Evolutionary conservation across 805 yeast species (phyloP), one percentile per base, ranked within the genome.

Genomic region (Candida xyloterini): DNA sequence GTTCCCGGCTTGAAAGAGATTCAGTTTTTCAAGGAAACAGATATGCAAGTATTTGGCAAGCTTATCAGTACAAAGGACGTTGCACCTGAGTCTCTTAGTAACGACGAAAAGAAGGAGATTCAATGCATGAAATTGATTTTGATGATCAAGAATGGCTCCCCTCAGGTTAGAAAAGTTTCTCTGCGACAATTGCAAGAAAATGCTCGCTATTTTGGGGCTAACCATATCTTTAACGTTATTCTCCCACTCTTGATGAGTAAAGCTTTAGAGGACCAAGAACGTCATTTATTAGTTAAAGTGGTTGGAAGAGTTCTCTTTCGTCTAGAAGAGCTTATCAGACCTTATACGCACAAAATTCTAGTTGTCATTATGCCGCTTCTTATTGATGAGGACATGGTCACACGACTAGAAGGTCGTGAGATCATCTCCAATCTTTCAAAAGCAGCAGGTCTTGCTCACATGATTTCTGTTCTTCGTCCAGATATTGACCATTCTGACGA

Each of bases 401-500:
- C 90, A 1, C 70, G 95, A 47, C 60, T 76, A 4, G 93, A 86
- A 56, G 93, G 95, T 2, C 70, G 85, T 33, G 95, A 88, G 45
- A 76, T 88, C 21, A 74, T 89, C 13, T 71, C 90, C 0, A 81
- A 76, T 44, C 63, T 91, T 15, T 68, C 95, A 3, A 83, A 79
- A 46, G 86, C 93, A 1, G 90, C 86, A 2, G 98, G 98, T 0
- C 62, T 90, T 24, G 74, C 89, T 0, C 79, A 78, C 23, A 81
- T 89, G 77, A 77, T 93, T n/a, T 70, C 87, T 1, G 75, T 81
- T 0, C 65, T 91, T 57, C 69, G 95, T 38, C 87, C 93, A 0
- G 95, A 88, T 59, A 74, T 93, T 30, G 95, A 84, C 49, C 79
- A 84, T 51, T 73, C 73, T 8, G 96, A 90, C 54, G 96, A 89